A percentile compares a stretch with the other conserved stretches of the same genome.
phyloP scores from a whole-genome alignment of 2,329 filamentous ascomycete genomes.

The Ceratocystiopsis brevicomis region DNA sequence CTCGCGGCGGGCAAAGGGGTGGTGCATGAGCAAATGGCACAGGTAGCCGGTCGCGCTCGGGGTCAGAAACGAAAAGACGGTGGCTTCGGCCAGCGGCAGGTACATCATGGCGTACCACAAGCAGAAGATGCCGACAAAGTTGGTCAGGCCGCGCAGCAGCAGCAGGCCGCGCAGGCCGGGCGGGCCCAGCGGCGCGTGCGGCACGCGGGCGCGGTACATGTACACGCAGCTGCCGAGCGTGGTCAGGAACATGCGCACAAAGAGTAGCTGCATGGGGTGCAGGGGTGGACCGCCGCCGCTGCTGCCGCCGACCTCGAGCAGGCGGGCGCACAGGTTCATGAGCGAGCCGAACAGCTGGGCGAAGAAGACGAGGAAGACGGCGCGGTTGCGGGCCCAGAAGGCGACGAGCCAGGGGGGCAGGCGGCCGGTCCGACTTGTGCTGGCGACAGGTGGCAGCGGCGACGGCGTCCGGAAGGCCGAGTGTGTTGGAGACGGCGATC shows the following conservation, averaged over 20 bases:
- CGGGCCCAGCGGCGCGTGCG: constrained; percentile 51
- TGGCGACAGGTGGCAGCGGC: not conserved
- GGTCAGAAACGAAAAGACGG: constrained; percentile 72
- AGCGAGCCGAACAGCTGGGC: constrained; percentile 65
- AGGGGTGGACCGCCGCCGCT: constrained; percentile 46
- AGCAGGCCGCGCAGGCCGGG: constrained; percentile 49
- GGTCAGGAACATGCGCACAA: constrained; percentile 62
- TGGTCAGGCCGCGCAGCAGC: constrained; percentile 17
- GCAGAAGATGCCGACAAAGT: constrained; percentile 55
- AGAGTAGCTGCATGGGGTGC: constrained; percentile 71
- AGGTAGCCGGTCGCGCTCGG: constrained; percentile 64
- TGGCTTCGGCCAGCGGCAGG: constrained; percentile 69
- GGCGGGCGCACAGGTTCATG: constrained; percentile 68
- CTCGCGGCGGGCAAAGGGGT: constrained; percentile 62
- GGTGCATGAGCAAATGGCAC: constrained; percentile 54
- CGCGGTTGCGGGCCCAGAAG: constrained; percentile 49
- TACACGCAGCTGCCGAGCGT: constrained; percentile 46
- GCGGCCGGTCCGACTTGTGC: constrained; percentile 7
- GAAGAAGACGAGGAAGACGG: constrained; percentile 51
- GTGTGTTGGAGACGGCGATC: constrained; percentile 6
- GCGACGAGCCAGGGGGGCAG: too few species aligned
- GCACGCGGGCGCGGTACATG: constrained; percentile 52
- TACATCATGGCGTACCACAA: constrained; percentile 53
- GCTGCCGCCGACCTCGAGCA: constrained; percentile 49
- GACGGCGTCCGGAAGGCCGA: constrained; percentile 2